These are phyloP conservation scores for Dioszegia aurantiaca DNA, from an alignment of 768 basidiomycete genomes.

Conservation along the genomic window DNA sequence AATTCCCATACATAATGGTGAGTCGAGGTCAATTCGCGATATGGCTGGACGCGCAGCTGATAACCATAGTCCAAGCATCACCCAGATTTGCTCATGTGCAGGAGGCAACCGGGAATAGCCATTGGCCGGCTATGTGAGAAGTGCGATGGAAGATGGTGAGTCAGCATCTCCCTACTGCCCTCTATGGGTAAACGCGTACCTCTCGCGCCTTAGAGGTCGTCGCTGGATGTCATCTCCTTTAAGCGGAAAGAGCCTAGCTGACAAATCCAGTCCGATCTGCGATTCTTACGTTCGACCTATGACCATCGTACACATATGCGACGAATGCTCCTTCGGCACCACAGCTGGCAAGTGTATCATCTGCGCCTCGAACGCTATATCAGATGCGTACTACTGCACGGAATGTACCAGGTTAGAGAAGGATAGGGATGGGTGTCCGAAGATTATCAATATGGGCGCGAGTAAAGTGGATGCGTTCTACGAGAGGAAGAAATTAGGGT, in stretches of 20 bases:
- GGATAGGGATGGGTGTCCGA: constrained; percentile 95
- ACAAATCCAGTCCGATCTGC: constrained; percentile 77
- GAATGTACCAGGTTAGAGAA: constrained; percentile 89
- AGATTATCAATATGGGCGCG: constrained; percentile 56
- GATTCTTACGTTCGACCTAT: constrained; percentile 99
- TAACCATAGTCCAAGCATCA: constrained; percentile 73
- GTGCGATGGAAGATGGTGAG: constrained; percentile 98
- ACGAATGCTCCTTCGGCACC: constrained; percentile 86
- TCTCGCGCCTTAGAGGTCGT: no score
- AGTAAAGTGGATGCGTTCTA: constrained; percentile 47
- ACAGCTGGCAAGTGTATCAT: constrained; percentile 98
- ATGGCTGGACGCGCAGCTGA: no score
- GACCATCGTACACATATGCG: constrained; percentile 95
- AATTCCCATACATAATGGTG: constrained; percentile 13
- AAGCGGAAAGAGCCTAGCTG: not conserved
- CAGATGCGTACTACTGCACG: constrained; percentile 98
- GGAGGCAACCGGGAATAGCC: constrained; percentile 95
- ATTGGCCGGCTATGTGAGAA: constrained; percentile 98
- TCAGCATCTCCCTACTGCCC: constrained; percentile 5
- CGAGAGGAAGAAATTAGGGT: constrained; percentile 46
- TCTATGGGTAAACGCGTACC: no score
- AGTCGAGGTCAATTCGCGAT: constrained; percentile 13
- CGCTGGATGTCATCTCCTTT: no score
- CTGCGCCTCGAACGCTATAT: constrained; percentile 93
- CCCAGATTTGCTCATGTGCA: constrained; percentile 97